Base-by-base conservation (phyloP, 805 yeast genomes). In the Naumovozyma dairenensis region DNA sequence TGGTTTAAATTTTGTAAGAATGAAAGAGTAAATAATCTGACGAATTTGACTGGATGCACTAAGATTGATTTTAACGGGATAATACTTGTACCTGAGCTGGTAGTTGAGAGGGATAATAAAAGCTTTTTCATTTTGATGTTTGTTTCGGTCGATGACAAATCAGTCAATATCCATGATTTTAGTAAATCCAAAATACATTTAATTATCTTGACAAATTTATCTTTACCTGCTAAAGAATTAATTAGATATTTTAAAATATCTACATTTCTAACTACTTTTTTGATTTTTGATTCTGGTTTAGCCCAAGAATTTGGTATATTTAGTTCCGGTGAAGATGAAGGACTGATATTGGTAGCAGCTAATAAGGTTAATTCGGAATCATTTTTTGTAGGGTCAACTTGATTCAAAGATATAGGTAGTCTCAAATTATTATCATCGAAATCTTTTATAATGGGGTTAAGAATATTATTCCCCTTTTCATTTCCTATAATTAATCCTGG, bases 221-320 rank as follows among this genome's bases (percentile, higher is more conserved):
- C 92, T 51, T 80, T 80, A 32, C 89, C 89, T 2, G 72, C 67
- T 18, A 80, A 51, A 30, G 68, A 67, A 33, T 70, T 70, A 33
- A 77, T 51, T 51, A 78, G 55, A 21, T 64, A 62, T 57, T 76
- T 66, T 33, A 75, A 57, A 5, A 77, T 60, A 30, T 70, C 76
- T 47, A 66, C 31, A 17, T 46, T 47, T 35, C 41, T 38, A 14
- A 49, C 38, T 12, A 7, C 6, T 14, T 24, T 24, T 12, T n/a
- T n/a, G n/a, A n/a, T n/a, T n/a, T n/a, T n/a, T n/a, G n/a, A n/a
- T n/a, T n/a, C n/a, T n/a, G n/a, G n/a, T n/a, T n/a, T n/a, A n/a
- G n/a, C n/a, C n/a, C n/a, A n/a, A n/a, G n/a, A n/a, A n/a, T n/a
- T n/a, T n/a, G n/a, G n/a, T n/a, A n/a, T n/a, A n/a, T n/a, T n/a